phyloP scores from a whole-genome alignment of 2,329 filamentous ascomycete genomes.

The Penicillium thymicola region DNA sequence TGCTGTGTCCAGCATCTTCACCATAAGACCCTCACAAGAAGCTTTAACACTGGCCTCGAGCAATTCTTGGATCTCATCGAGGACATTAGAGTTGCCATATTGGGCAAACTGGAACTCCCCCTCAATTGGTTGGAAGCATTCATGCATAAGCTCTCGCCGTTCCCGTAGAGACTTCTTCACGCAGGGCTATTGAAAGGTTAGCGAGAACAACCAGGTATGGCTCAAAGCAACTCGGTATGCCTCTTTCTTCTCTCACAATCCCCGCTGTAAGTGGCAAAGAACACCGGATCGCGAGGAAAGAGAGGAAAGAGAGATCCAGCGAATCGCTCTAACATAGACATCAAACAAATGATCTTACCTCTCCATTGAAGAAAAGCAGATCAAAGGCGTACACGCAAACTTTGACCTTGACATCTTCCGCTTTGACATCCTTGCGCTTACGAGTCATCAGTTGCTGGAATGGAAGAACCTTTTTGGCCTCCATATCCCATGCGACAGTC shows the following conservation, averaged over 20 bases:
- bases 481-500: slow-evolving; percentile 94
- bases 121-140: slow-evolving; percentile 72
- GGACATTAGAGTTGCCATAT: slow-evolving; percentile 77
- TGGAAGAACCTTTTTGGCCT: slow-evolving; percentile 89
- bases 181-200: slow-evolving; percentile 51
- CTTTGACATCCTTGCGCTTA: slow-evolving; percentile 94
- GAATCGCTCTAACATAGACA: not conserved
- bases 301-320: not conserved
- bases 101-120: slow-evolving; percentile 92
- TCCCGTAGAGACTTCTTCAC: slow-evolving; percentile 85
- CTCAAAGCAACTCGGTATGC: not conserved
- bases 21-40: slow-evolving; percentile 96
- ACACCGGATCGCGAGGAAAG: too few relatives aligned
- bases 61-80: slow-evolving; percentile 90
- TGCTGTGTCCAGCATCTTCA: slow-evolving; percentile 94
- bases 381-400: slow-evolving; percentile 98
- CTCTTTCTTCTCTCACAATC: not conserved
- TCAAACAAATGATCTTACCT: slow-evolving; percentile 46
- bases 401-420: slow-evolving; percentile 92
- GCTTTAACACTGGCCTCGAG: slow-evolving; percentile 94
- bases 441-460: slow-evolving; percentile 98
- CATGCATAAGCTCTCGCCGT: slow-evolving; percentile 69
- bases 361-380: slow-evolving; percentile 86
- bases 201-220: not conserved
- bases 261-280: not conserved